Evolutionary conservation across 2,329 filamentous ascomycete species (phyloP), one percentile per base, ranked within the genome.

Genomic region (Neofusicoccum cordaticola): DNA sequence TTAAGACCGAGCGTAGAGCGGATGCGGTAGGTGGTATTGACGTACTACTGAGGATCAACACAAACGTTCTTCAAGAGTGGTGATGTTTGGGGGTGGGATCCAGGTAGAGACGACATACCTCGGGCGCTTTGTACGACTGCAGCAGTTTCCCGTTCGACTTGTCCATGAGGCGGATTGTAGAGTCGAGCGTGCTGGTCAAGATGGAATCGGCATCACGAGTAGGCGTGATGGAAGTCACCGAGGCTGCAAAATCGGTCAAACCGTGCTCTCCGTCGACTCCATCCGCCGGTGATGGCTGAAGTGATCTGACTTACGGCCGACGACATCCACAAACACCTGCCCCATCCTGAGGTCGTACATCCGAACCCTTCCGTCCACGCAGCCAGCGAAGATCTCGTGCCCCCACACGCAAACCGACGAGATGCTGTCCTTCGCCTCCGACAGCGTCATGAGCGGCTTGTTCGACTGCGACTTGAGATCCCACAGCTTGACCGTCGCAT

Each of bases 331-430:
- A 4, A 86, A 85, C 56, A 88, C 83, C 61, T 81, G 82, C 0
- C 93, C 93, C 83, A 86, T 90, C 63, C 92, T 84, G 45, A 96
- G 79, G 79, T 98, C 94, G 78, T 98, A 97, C 66, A 84, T 84
- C 62, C 94, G 82, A 0, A 96, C 86, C 65, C 90, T 83, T 2
- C 93, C 93, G 78, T 98, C 94, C 64, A 97, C 91, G 74, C 91
- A 93, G 0, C 90, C 92, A 1, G 86, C 84, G 1, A 92, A 77
- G 57, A 98, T 86, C 76, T 83, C 80, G 12, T 73, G 70, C 17
- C 79, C 81, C 17, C 70, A 65, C 2, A 84, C 75, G 6, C 72
- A 70, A 8, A 85, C 68, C 63, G 76, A 76, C 3, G 76, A 77
- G 31, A 93, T 82, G 62, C 86, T 85, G 75, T 96, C 92, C 68